Evolutionary conservation across 257 asterid species (phyloP).

Genomic region (Plectranthus barbatus): DNA sequence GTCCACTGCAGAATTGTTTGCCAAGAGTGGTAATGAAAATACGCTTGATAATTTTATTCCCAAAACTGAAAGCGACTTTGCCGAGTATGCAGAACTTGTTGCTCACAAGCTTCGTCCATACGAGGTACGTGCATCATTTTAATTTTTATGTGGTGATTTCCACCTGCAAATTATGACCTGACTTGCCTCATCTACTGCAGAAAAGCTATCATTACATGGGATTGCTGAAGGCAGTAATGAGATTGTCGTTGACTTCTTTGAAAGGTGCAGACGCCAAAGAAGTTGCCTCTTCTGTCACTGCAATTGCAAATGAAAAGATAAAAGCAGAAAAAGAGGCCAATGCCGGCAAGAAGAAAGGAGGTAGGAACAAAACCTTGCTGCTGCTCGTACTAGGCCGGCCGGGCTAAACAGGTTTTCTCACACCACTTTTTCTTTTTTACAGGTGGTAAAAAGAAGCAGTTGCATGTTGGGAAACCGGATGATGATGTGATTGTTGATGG

Average conservation of each 20-base stretch:
- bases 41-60: constrained; percentile 80
- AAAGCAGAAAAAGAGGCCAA: constrained; percentile 92
- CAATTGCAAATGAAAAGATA: constrained; percentile 92
- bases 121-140: constrained; percentile 49
- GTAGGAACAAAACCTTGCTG: constrained; percentile 18
- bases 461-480: constrained; percentile 54
- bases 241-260: constrained; percentile 66
- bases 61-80: constrained; percentile 69
- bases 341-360: constrained; percentile 83
- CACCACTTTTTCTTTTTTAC: constrained; percentile 2
- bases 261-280: constrained; percentile 95
- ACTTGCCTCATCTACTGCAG: constrained; percentile 31
- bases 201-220: constrained; percentile 89
- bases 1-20: constrained; percentile 79
- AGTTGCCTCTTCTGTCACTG: constrained; percentile 79
- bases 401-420: background rate
- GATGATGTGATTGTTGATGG: constrained; percentile 50
- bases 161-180: constrained; percentile 28
- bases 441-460: constrained; percentile 86
- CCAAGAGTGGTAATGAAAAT: constrained; percentile 58
- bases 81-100: constrained; percentile 76
- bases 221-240: constrained; percentile 79
- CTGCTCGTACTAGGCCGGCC: background rate
- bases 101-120: constrained; percentile 69
- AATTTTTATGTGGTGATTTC: constrained; percentile 14